Base-by-base conservation (phyloP, 2,329 filamentous ascomycete genomes). In the Pseudocercospora macadamiae region DNA sequence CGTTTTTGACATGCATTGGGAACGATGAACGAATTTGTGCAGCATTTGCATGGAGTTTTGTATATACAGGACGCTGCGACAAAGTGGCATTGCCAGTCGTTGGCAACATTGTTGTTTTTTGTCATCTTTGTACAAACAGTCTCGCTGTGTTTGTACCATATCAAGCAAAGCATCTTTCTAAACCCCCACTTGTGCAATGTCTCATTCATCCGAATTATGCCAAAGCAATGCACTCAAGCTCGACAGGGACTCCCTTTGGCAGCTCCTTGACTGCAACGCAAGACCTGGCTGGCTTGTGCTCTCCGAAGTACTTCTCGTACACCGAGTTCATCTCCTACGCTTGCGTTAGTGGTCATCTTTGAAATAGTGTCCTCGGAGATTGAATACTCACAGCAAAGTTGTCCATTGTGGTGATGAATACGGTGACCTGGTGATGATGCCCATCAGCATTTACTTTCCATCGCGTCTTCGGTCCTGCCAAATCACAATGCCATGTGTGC, bases 361-460 rank as follows among this genome's bases (percentile, higher is more conserved):
- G 25, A 26, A 26, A 34, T 21, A 37, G 48, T 28, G 19, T 37
- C 19, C 10, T 30, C 34, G 34, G 19, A 37, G 26, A 53, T 30
- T 12, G 16, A 23, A 61, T 57, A 96, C 54, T 91, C 74, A 86
- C 86, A 51, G 84, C 87, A 73, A 97, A 97, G 78, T 95, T 83
- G 64, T 83, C 85, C 93, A 97, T 97, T 77, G 96, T 89, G 51
- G 89, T 88, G 62, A 97, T 80, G 83, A 97, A 97, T 73, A 96
- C 89, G 53, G 76, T 81, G 68, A 76, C 74, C 77, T 79, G 52
- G 55, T 23, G 32, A 28, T 25, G 16, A 39, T 21, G 45, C 14
- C 10, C 44, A 42, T 62, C 16, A 57, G 60, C 37, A 60, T 54
- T 30, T 34, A 39, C 55, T 48, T 48, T n/a, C 42, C 34, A 44